A percentile compares a stretch with the other conserved stretches of the same genome.
Evolutionary conservation across 345 rosid species (phyloP).

Genomic region (Xanthoceras sorbifolium): DNA sequence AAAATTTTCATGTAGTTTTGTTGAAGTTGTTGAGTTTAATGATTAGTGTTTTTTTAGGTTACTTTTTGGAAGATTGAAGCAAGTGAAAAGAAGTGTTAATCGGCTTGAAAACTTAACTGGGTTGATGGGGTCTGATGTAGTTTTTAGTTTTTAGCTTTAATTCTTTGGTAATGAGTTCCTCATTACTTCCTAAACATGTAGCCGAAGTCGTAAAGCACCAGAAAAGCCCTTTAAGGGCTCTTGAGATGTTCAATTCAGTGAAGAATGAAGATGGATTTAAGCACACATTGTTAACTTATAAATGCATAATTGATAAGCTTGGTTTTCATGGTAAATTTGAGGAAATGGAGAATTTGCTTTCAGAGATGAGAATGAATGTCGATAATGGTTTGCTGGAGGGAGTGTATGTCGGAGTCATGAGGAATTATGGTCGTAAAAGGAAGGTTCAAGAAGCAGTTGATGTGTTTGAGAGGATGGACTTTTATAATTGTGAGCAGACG

Average conservation of each 20-base stretch:
- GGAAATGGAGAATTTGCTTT: conserved; percentile 65
- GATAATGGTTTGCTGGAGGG: conserved; percentile 68
- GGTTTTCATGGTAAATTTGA: conserved; percentile 76
- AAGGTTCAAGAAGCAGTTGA: conserved; percentile 83
- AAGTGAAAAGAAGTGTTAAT: conserved; percentile 12
- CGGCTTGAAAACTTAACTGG: conserved; percentile 1
- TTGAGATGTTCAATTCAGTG: conserved; percentile 74
- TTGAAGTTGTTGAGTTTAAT: not conserved
- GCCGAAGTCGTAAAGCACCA: conserved; percentile 72
- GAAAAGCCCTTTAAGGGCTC: conserved; percentile 66
- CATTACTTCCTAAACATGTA: conserved; percentile 80
- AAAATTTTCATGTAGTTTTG: not conserved
- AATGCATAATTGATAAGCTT: conserved; percentile 70
- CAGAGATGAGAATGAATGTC: conserved; percentile 54
- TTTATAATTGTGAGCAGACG: conserved; percentile 67
- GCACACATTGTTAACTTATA: conserved; percentile 73
- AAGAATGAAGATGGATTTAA: conserved; percentile 64
- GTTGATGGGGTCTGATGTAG: conserved; percentile 21
- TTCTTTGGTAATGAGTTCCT: conserved; percentile 47
- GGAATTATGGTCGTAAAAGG: conserved; percentile 70
- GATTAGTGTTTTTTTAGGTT: conserved; percentile 5
- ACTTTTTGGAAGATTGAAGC: conserved; percentile 22
- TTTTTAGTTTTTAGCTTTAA: conserved; percentile 1
- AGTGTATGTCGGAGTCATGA: conserved; percentile 69
- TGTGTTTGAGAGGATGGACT: conserved; percentile 93